Conservation (phyloP, 306 rosid genomes). For the Hippophae gyantsensis region DNA sequence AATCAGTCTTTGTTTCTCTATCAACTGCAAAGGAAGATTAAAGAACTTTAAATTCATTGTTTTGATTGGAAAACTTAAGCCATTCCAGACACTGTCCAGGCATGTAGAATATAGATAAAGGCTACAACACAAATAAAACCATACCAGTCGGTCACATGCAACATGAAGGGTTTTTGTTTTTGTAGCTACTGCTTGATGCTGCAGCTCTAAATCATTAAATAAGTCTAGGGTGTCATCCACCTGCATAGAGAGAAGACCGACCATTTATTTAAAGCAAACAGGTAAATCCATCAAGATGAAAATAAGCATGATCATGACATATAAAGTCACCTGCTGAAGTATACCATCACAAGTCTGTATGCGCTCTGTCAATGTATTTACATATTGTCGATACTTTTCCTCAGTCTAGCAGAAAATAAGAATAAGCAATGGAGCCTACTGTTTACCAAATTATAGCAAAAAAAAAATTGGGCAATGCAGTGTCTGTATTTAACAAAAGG, state of each 20-base stretch:
- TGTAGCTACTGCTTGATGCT: constrained; percentile 93
- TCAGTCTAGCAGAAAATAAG: constrained; percentile 51
- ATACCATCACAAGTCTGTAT: constrained; percentile 86
- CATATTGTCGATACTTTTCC: constrained; percentile 90
- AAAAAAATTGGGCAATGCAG: not conserved
- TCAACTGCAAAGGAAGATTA: constrained; percentile 40
- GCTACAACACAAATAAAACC: constrained; percentile 19
- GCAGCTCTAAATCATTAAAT: constrained; percentile 74
- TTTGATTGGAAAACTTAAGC: not conserved
- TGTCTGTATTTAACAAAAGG: not conserved
- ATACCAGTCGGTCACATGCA: constrained; percentile 86
- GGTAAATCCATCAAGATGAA: constrained; percentile 6
- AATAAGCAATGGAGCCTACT: constrained; percentile 13
- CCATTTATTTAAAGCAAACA: constrained; percentile 10
- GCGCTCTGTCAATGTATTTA: constrained; percentile 73
- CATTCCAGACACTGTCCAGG: constrained; percentile 3
- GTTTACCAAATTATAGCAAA: not conserved
- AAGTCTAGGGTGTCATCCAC: constrained; percentile 79
- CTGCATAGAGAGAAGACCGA: constrained; percentile 33
- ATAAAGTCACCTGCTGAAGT: constrained; percentile 56
- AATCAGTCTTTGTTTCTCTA: constrained; percentile 83
- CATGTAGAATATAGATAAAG: constrained; percentile 4
- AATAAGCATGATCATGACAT: not conserved
- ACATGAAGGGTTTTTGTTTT: constrained; percentile 98
- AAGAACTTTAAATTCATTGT: not conserved